Percentiles rank a stretch among this genome's conserved stretches.
Conservation (phyloP, 441 rosid genomes). For the Heliophila coronopifolia region DNA sequence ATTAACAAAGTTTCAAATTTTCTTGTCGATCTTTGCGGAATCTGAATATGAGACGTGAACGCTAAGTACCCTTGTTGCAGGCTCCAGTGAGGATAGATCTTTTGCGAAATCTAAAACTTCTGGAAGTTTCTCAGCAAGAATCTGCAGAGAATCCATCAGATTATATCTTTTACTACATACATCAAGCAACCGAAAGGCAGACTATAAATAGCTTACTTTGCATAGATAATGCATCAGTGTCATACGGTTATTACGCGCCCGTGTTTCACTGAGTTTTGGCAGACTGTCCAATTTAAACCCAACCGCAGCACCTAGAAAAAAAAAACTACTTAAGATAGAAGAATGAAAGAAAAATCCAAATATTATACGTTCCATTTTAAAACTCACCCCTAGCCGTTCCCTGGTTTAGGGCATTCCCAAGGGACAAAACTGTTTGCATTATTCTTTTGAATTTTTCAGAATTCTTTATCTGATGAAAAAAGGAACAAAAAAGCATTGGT, state of each 20-base stretch:
- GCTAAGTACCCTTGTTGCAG: constrained; percentile 63
- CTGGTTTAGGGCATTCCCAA: constrained; percentile 93
- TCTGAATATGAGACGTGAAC: neutral
- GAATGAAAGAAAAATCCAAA: constrained; percentile 1
- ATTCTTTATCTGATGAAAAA: constrained; percentile 26
- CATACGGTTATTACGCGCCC: constrained; percentile 81
- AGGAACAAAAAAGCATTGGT: neutral
- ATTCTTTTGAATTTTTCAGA: constrained; percentile 73
- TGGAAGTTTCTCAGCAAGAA: constrained; percentile 81
- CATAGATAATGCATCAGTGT: constrained; percentile 99
- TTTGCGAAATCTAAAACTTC: constrained; percentile 75
- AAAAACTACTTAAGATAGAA: constrained; percentile 16
- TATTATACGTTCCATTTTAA: neutral
- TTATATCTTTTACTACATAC: too few relatives aligned
- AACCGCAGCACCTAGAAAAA: constrained; percentile 73
- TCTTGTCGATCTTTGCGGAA: neutral
- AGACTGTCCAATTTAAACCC: constrained; percentile 94
- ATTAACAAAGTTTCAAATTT: constrained; percentile 14
- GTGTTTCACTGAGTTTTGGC: constrained; percentile 87
- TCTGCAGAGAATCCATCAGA: constrained; percentile 42
- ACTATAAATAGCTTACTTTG: constrained; percentile 50
- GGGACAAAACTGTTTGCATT: constrained; percentile 88
- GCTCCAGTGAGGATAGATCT: constrained; percentile 63
- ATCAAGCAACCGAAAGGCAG: neutral
- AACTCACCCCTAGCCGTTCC: constrained; percentile 96